Evolutionary conservation across 306 rosid genomes (phyloP).

Genomic region (Prunus mume): DNA sequence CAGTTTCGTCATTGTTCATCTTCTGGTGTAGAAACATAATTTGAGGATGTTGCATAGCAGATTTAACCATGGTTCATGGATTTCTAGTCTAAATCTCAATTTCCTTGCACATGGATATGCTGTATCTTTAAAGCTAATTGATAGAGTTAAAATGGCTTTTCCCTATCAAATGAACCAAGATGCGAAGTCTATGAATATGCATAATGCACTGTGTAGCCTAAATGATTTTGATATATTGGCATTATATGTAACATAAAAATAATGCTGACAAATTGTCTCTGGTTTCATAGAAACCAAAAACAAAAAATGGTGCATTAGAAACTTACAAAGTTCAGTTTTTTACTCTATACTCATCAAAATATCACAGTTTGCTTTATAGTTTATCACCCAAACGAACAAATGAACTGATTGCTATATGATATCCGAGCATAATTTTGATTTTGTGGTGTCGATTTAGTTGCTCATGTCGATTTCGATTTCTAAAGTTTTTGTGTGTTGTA

Average conservation of each 20-base stretch:
- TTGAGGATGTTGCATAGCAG: background rate
- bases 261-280: background rate
- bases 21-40: background rate
- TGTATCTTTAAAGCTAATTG: background rate
- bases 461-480: background rate
- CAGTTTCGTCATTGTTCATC: background rate
- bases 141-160: background rate
- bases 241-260: background rate
- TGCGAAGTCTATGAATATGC: background rate
- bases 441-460: background rate
- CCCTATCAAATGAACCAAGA: background rate
- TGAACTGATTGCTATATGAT: background rate
- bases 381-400: background rate
- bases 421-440: background rate
- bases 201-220: background rate
- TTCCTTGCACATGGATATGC: background rate
- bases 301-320: background rate
- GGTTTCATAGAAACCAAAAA: background rate
- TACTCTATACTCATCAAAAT: background rate
- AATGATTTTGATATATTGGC: background rate
- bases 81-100: background rate
- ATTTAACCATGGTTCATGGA: background rate
- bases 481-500: background rate
- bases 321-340: background rate
- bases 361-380: background rate